phyloP scores from a whole-genome alignment of 208 protist genomes.

The Acanthamoeba royreba region DNA sequence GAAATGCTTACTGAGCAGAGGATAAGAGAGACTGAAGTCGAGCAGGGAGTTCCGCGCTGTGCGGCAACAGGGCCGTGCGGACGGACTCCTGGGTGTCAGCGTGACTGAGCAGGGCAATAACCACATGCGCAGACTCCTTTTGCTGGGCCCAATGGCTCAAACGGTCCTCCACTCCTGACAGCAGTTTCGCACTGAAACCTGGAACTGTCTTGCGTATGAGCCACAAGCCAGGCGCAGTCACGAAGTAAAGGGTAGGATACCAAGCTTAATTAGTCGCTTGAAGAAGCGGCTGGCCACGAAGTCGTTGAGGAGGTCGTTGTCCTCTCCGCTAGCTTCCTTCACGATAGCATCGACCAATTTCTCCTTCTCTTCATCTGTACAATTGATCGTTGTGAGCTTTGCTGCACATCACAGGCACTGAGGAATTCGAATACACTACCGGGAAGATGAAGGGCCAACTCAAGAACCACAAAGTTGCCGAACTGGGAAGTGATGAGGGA shows the following conservation, averaged over 20 bases:
- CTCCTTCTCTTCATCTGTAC: background rate
- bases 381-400: background rate
- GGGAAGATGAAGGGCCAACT: background rate
- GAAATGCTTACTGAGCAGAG: too few species aligned
- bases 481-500: background rate
- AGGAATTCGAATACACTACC: background rate
- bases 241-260: background rate
- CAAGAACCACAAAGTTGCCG: background rate
- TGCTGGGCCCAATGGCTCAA: background rate
- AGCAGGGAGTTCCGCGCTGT: too few species aligned
- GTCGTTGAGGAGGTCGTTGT: background rate
- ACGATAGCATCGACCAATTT: background rate
- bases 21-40: too few species aligned
- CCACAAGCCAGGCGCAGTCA: background rate
- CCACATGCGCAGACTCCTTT: too few species aligned
- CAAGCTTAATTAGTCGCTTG: background rate
- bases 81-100: too few species aligned
- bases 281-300: background rate
- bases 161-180: background rate
- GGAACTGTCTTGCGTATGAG: too few species aligned
- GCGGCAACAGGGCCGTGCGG: too few species aligned
- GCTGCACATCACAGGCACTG: background rate
- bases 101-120: too few species aligned
- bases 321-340: background rate
- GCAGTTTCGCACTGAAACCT: background rate